These are phyloP conservation scores for Malassezia brasiliensis DNA, from an alignment of 1,284 basidiomycete species.

Conservation along the genomic window DNA sequence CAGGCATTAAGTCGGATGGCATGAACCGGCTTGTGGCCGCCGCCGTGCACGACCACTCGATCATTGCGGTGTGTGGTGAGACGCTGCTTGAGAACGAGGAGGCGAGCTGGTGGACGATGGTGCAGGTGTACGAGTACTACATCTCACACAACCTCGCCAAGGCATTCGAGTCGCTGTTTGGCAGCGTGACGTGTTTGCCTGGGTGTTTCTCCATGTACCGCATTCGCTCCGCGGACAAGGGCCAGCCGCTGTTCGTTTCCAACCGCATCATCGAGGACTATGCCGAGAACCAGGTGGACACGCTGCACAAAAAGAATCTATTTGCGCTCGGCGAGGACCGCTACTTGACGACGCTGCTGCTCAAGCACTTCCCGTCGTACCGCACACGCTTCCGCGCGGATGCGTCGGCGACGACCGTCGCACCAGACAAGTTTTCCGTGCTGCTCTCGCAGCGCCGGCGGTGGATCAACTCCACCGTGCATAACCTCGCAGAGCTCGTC, in stretches of 20 bases:
- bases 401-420: constrained; percentile 61
- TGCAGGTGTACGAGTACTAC: constrained; percentile 61
- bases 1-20: constrained; percentile 67
- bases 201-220: constrained; percentile 52
- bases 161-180: constrained; percentile 92
- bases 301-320: constrained; percentile 77
- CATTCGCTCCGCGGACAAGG: constrained; percentile 43
- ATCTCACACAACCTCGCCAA: constrained; percentile 72
- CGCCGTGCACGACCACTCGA: constrained; percentile 75
- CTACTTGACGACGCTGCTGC: constrained; percentile 84
- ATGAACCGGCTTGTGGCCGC: constrained; percentile 83
- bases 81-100: constrained; percentile 80
- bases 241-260: constrained; percentile 53
- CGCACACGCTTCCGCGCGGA: constrained; percentile 93
- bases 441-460: constrained; percentile 91
- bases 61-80: constrained; percentile 86
- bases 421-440: constrained; percentile 71
- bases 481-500: constrained; percentile 86
- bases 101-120: constrained; percentile 92
- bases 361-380: constrained; percentile 56
- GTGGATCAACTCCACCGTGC: constrained; percentile 99
- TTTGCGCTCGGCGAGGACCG: constrained; percentile 96
- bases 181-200: constrained; percentile 93
- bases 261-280: constrained; percentile 85
- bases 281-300: constrained; percentile 90